Evolutionary conservation across 2,329 filamentous ascomycete species (phyloP), one percentile per base, ranked within the genome.

Genomic region (Lachnellula cervina): DNA sequence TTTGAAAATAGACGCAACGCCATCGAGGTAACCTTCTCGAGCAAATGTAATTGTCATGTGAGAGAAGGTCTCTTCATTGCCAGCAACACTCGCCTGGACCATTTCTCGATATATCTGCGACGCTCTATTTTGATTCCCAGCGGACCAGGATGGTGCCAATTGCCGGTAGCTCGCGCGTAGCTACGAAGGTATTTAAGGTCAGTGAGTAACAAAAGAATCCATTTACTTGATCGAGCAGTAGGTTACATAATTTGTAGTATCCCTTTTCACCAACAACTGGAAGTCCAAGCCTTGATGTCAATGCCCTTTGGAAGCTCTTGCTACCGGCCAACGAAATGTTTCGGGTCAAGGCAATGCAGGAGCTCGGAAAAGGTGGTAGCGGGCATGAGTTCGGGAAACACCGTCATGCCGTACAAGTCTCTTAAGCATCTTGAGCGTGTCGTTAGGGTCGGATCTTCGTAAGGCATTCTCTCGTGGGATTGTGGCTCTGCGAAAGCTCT

Each of bases 331-430:
- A 82, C 62, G 57, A 80, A 77, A 60, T 78, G 69, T 23, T 70
- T 64, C 0, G 87, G 86, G 55, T 88, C 83, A 8, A 91, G 70
- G 5, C 77, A 75, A 35, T 78, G 77, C 32, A n/a, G n/a, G n/a
- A n/a, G n/a, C n/a, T n/a, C n/a, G n/a, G n/a, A n/a, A n/a, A n/a
- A n/a, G n/a, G n/a, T n/a, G n/a, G n/a, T n/a, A n/a, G n/a, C n/a
- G n/a, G n/a, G n/a, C n/a, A n/a, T n/a, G n/a, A n/a, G n/a, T n/a
- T n/a, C n/a, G n/a, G n/a, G n/a, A n/a, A n/a, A n/a, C n/a, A n/a
- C n/a, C n/a, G n/a, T n/a, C n/a, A n/a, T n/a, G n/a, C n/a, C n/a
- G n/a, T n/a, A n/a, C n/a, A n/a, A n/a, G n/a, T n/a, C n/a, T n/a
- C n/a, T n/a, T n/a, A n/a, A n/a, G n/a, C n/a, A n/a, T n/a, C n/a